Conservation (phyloP, 805 yeast species). For the Schwanniomyces pseudopolymorphus region DNA sequence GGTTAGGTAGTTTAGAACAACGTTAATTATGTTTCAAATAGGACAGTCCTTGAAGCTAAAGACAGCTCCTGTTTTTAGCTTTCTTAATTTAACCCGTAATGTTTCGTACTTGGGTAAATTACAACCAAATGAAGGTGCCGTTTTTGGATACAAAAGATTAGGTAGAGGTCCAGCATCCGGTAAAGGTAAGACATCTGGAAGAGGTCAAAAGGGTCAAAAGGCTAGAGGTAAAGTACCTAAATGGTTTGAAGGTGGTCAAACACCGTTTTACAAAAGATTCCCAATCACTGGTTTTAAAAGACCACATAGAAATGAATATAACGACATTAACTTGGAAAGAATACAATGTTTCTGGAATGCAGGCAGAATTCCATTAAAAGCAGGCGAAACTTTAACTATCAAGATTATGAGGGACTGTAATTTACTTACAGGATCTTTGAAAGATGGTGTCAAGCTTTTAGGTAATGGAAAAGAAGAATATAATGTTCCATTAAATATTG, state of each 20-base stretch:
- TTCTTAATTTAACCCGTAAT: conserved; percentile 23
- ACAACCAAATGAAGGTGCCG: conserved; percentile 62
- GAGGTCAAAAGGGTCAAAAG: conserved; percentile 99
- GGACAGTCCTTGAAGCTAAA: conserved; percentile 4
- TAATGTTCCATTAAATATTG: conserved; percentile 67
- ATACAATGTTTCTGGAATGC: conserved; percentile 69
- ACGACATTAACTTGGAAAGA: conserved; percentile 63
- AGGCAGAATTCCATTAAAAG: conserved; percentile 59
- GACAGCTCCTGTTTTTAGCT: neutral
- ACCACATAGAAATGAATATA: conserved; percentile 51
- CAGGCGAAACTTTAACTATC: conserved; percentile 70
- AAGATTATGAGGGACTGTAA: conserved; percentile 74
- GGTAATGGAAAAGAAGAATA: conserved; percentile 58
- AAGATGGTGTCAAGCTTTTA: conserved; percentile 79
- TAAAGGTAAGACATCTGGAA: conserved; percentile 90
- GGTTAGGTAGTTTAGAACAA: neutral
- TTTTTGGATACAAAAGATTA: conserved; percentile 62
- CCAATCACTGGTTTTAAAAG: conserved; percentile 88
- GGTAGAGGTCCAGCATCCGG: conserved; percentile 97
- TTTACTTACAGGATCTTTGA: conserved; percentile 64
- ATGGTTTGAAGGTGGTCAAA: conserved; percentile 99
- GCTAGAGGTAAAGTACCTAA: conserved; percentile 88
- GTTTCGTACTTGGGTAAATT: conserved; percentile 53
- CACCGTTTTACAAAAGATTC: conserved; percentile 79
- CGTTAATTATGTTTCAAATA: conserved; percentile 8